Base-by-base conservation (phyloP, 2,329 filamentous ascomycete species). In the Truncatella angustata region DNA sequence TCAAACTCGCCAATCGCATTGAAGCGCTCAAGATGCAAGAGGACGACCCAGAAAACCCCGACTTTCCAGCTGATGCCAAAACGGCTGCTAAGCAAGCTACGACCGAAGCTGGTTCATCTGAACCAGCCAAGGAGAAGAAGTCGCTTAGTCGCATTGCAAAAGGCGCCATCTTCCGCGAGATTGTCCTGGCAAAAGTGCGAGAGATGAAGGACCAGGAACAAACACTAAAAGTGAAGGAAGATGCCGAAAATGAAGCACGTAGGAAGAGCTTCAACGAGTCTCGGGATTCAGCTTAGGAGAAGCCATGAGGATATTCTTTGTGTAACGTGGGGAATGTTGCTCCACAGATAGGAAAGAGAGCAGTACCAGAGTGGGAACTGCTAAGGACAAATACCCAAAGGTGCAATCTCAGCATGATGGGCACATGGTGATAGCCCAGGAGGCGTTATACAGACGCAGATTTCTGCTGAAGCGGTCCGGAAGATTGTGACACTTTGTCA, bases 1-100 rank as follows among this genome's bases (percentile, higher is more conserved):
- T 97, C 78, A 97, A 96, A 75, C 84, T 99, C 50, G 86, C 91
- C 59, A 97, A 97, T 74, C 90, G 93, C 58, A 97, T 99, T 74
- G 91, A 96, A 69, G 82, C 89, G 28, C 87, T 99, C 75, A 96
- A 91, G 75, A 87, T 95, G 77, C 88, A 94, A 69, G 92, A 96
- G 65, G 91, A 96, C 58, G 91, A 88, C 58, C 76, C 78, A 5
- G 85, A 94, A 54, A 85, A 90, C 59, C 87, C 89, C 52, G 86
- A 86, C 54, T 85, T 92, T 64, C 84, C 85, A 24, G 80, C 80
- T 49, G 82, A 88, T 60, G 69, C 84, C 32, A 75, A 77, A 36
- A 73, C 81, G 49, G 82, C 85, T 32, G 81, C 82, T 43, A 71
- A 74, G 51, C 66, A 73, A 43, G 63, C 67, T 44, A 61, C 60